Evolutionary conservation across 2,329 filamentous ascomycete genomes (phyloP), one percentile per base, ranked within the genome.

Genomic region (Hypoxylon sp.): DNA sequence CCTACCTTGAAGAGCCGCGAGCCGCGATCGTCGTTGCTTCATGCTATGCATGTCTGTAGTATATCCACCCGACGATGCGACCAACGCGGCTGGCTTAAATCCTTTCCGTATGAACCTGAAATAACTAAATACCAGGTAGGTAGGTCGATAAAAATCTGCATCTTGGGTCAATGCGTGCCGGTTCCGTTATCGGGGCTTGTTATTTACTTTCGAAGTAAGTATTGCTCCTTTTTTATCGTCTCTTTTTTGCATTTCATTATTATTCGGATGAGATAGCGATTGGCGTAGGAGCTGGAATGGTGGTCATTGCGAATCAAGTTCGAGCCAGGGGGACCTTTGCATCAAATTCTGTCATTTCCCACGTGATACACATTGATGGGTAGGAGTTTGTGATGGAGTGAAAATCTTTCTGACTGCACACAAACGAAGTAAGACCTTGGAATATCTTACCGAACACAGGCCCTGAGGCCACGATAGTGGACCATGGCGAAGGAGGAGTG

Each of bases 391-490:
- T 50, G 55, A 53, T 49, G 51, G 50, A 24, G 39, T 53, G 57
- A 54, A 65, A 59, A 64, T 56, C 57, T 56, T 59, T 52, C 43
- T 49, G 57, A 53, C 53, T 43, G 20, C 60, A 41, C 56, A 62
- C 58, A 4, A 64, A 67, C 54, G 64, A 64, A 61, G 64, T 59
- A 67, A 64, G 61, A 67, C 61, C 61, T 64, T 61, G 58, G 61
- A 67, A 54, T 64, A 67, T 67, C 64, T 62, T 61, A 58, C 64
- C 64, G 64, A 67, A 62, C 58, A 59, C 41, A 47, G 61, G 52
- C 64, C 64, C 61, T 44, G 51, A 10, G 58, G 58, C 64, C 54
- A 60, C 41, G 55, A 61, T 56, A 57, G 64, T 67, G 64, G 61
- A 47, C 60, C 57, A 13, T 32, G 32, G 6, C 17, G 34, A 41